These are phyloP conservation scores for Crucibulum laeve DNA, from an alignment of 768 basidiomycete genomes.

Conservation along the genomic window DNA sequence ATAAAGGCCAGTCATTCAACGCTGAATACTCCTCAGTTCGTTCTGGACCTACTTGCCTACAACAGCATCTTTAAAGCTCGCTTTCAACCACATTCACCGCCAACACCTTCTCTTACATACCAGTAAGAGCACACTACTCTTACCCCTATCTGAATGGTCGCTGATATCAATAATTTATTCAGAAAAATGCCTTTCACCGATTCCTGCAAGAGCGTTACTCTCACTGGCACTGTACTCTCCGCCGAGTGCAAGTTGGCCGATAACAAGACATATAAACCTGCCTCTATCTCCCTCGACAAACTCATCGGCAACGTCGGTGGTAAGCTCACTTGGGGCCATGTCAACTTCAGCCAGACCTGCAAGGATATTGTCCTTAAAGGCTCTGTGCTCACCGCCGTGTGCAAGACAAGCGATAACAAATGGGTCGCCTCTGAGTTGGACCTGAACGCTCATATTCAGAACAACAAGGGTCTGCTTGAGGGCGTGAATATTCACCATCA, in stretches of 20 bases:
- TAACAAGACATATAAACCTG: background rate
- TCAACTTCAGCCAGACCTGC: background rate
- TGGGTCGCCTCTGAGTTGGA: background rate
- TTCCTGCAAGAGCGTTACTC: background rate
- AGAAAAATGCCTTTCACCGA: conserved; percentile 3
- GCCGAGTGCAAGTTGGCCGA: background rate
- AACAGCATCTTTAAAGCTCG: too few relatives aligned
- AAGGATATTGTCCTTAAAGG: background rate
- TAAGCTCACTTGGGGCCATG: background rate
- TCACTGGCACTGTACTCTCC: background rate
- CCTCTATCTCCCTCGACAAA: background rate
- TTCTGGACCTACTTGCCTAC: too few relatives aligned
- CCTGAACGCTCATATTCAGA: background rate
- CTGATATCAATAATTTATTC: too few relatives aligned
- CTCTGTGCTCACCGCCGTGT: background rate
- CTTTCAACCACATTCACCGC: too few relatives aligned
- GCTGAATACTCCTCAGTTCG: too few relatives aligned
- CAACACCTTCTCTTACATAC: too few relatives aligned
- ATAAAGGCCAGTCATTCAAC: too few relatives aligned
- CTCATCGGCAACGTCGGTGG: background rate
- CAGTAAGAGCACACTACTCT: too few relatives aligned
- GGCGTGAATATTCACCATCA: background rate
- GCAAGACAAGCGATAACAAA: background rate
- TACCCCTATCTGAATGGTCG: too few relatives aligned
- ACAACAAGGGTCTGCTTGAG: background rate